Conservation (phyloP, 805 yeast species). For the Candida multigemmis region DNA sequence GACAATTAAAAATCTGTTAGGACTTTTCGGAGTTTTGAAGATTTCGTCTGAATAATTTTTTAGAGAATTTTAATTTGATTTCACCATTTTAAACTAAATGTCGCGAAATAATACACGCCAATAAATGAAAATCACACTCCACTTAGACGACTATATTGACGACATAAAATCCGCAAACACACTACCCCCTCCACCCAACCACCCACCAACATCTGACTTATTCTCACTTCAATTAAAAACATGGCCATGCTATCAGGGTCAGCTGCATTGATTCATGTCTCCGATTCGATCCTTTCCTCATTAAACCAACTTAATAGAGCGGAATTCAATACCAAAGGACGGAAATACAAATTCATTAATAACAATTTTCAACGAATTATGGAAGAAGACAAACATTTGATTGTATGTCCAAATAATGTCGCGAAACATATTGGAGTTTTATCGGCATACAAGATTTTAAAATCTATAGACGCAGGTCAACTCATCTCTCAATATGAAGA, state of each 20-base stretch:
- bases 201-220: no score
- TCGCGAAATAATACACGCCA: no score
- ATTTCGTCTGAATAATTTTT: no score
- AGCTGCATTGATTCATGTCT: constrained; percentile 25
- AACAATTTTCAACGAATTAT: constrained; percentile 40
- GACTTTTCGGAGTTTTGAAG: no score
- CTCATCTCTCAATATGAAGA: constrained; percentile 26
- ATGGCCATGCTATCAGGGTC: constrained; percentile 11
- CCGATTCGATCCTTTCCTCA: constrained; percentile 27
- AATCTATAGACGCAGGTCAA: constrained; percentile 23
- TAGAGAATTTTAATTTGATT: no score
- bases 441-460: constrained; percentile 36
- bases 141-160: no score
- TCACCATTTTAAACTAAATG: no score
- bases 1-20: no score
- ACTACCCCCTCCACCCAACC: no score
- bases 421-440: constrained; percentile 24
- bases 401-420: constrained; percentile 23
- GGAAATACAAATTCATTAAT: constrained; percentile 39
- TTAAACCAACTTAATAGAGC: constrained; percentile 22
- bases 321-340: constrained; percentile 34
- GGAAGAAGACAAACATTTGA: constrained; percentile 40
- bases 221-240: no score
- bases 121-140: no score
- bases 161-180: no score